Percentiles rank a stretch among this genome's conserved stretches.
These are phyloP conservation scores for Elsinoe perseae DNA, from an alignment of 2,329 filamentous ascomycete species.

Conservation along the genomic window DNA sequence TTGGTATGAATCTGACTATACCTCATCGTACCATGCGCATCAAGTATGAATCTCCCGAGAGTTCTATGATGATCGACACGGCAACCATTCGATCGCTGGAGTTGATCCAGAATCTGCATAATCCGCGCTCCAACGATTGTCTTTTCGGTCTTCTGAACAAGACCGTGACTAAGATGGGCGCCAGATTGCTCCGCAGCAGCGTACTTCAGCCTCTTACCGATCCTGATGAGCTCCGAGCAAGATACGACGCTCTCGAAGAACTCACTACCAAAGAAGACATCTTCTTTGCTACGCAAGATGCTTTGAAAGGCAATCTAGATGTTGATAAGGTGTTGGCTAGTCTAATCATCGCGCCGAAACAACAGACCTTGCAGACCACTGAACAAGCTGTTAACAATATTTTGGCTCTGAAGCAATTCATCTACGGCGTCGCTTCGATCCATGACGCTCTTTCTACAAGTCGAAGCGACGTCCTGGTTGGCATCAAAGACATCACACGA, in stretches of 20 bases:
- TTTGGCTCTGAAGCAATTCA: slow-evolving; percentile 76
- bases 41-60: slow-evolving; percentile 78
- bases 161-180: slow-evolving; percentile 82
- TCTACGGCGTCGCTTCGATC: slow-evolving; percentile 59
- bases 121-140: slow-evolving; percentile 69
- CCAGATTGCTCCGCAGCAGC: slow-evolving; percentile 72
- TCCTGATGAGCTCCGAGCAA: slow-evolving; percentile 55
- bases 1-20: slow-evolving; percentile 61
- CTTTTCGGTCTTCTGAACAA: slow-evolving; percentile 80
- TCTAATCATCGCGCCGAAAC: slow-evolving; percentile 68
- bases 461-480: slow-evolving; percentile 55
- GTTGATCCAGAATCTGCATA: slow-evolving; percentile 77
- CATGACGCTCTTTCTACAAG: slow-evolving; percentile 60
- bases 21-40: slow-evolving; percentile 74
- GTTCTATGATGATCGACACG: slow-evolving; percentile 92
- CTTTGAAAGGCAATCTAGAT: slow-evolving; percentile 67
- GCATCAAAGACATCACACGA: slow-evolving; percentile 62
- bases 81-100: slow-evolving; percentile 82
- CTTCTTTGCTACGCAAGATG: slow-evolving; percentile 70
- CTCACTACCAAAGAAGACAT: slow-evolving; percentile 74
- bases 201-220: slow-evolving; percentile 83
- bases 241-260: slow-evolving; percentile 80
- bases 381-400: slow-evolving; percentile 82
- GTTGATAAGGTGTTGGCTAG: slow-evolving; percentile 73
- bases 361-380: slow-evolving; percentile 57